Base-by-base conservation (phyloP, 2,329 filamentous ascomycete genomes). In the Macroventuria anomochaeta region DNA sequence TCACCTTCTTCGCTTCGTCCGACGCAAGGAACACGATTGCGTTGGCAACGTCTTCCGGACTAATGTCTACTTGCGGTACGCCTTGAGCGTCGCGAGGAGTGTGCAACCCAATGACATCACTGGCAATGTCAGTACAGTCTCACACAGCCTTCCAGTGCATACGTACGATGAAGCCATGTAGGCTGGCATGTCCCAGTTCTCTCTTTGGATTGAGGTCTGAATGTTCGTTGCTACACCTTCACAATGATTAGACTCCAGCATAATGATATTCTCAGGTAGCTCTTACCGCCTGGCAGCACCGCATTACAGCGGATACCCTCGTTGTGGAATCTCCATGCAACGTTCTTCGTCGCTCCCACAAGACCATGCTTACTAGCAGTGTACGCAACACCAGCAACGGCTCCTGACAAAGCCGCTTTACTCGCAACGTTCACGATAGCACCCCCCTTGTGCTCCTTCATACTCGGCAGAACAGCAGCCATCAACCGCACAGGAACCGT, bases 301-400 rank as follows among this genome's bases (percentile, higher is more conserved):
- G 75, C 77, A 57, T 80, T 81, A 58, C 77, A 79, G 7, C 78
- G 69, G 41, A 81, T 79, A 7, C 74, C 73, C 25, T 80, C 75
- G 31, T 77, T 71, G 18, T 72, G 72, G 55, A 79, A 80, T 5
- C 76, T 67, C 73, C 76, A 81, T 13, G 79, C 78, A 0, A 79
- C 76, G 48, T 79, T 79, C 57, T 79, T 80, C 1, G 78, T 81
- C 8, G 77, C 76, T 7, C 78, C 78, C 52, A 77, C 73, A 31
- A 80, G 64, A 0, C 75, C 75, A 61, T 79, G 76, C 59, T 80
- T 77, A 44, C 72, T 75, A 7, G 77, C 74, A 20, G 79, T 81
- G 53, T 80, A 80, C 8, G 78, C 77, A 20, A 79, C 68, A 2
- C 78, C 79, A 1, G 75, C 70, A 0, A 68, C 62, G 2, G 75